Base-by-base conservation (phyloP, 768 basidiomycete species). In the Xerocomus brunneocitrinus region DNA sequence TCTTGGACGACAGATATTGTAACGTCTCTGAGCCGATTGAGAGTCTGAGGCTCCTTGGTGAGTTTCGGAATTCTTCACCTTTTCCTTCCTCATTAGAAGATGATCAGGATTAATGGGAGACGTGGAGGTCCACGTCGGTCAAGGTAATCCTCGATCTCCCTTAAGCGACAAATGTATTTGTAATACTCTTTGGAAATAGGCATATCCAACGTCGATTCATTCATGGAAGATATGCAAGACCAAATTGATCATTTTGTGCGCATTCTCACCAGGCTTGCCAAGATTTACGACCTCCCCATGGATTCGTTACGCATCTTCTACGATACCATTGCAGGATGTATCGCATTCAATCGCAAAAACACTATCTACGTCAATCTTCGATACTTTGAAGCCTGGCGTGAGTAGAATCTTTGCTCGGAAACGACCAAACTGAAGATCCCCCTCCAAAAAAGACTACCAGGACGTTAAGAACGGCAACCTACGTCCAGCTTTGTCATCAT, bases 341-440 rank as follows among this genome's bases (percentile, higher is more conserved):
- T 97, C 51, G 95, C 93, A 1, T 98, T 98, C 77, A 98, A 98
- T 68, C 76, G 89, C 22, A 81, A 83, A 49, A 89, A 87, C 3
- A 86, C 83, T 48, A 75, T 98, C 16, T 97, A 91, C 70, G 68
- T 95, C 53, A 98, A 95, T 66, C 73, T 91, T 19, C 77, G 90
- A 30, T 94, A 86, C 66, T 92, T 81, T 58, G 78, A 88, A 61
- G 79, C 82, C 47, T 92, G 89, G 89, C 91, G 88, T 92, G 68
- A 74, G 85, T 77, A 28, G 6, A 14, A 36, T n/a, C 16, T 36
- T n/a, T 36, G 16, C 16, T 7, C 2, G 5, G 36, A 36, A 36
- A 36, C 16, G 16, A 12, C 16, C 14, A 5, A 13, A 16, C 40
- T 53, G 19, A 34, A 4, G 3, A 22, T 35, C 1, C 6, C 6